Conservation (phyloP, 257 asterid species). For the Lycium barbarum region DNA sequence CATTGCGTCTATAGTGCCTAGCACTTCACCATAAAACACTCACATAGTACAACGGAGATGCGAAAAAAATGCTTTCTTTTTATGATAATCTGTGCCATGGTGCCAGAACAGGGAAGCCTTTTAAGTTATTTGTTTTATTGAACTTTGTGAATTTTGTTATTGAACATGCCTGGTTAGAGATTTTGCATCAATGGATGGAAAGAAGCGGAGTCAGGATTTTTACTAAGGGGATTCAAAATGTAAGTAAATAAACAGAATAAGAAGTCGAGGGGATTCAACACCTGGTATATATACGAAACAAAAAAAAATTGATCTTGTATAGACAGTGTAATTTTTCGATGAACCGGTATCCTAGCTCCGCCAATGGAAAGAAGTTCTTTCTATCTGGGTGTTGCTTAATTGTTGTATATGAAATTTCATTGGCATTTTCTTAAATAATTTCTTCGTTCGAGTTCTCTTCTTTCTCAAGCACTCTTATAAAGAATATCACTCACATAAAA, state of each 20-base stretch:
- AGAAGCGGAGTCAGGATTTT: no score
- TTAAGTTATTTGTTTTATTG: not conserved
- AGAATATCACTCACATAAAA: not conserved
- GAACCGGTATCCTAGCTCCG: no score
- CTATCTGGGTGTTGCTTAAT: not conserved
- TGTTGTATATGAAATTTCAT: not conserved
- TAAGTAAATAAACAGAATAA: no score
- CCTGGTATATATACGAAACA: no score
- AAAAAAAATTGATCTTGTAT: no score
- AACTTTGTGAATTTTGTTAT: not conserved
- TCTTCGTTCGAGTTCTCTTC: conserved; percentile 36
- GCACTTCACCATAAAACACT: not conserved
- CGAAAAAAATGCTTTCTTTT: conserved; percentile 2
- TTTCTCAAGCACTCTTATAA: conserved; percentile 37
- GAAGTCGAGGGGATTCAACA: no score
- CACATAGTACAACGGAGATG: not conserved
- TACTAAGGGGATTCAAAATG: no score
- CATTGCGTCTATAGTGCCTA: not conserved
- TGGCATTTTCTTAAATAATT: not conserved
- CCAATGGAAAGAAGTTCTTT: no score
- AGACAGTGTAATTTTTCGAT: no score
- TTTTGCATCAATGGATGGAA: not conserved
- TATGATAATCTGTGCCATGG: not conserved
- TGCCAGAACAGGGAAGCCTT: not conserved
- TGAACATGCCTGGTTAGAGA: not conserved